A percentile compares a stretch with the other conserved stretches of the same genome.
phyloP scores from a whole-genome alignment of 202 grass and related monocot species.

The Hordeum pubiflorum region DNA sequence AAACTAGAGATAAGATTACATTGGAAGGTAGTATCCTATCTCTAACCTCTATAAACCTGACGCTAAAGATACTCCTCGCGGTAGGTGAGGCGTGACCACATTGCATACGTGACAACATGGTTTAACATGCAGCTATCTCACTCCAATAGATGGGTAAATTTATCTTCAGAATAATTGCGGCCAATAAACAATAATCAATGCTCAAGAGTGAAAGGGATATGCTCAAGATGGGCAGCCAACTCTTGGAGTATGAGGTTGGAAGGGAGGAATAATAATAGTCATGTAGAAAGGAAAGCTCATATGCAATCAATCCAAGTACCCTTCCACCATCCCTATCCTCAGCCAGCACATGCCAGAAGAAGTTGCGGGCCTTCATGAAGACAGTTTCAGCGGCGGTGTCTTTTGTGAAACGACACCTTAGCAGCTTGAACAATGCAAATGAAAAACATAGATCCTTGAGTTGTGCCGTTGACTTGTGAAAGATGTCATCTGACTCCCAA shows the following conservation, averaged over 20 bases:
- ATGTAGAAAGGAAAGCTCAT: not conserved
- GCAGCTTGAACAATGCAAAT: not conserved
- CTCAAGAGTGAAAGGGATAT: not conserved
- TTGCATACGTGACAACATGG: too few relatives aligned
- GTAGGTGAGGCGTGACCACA: too few relatives aligned
- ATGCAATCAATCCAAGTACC: not conserved
- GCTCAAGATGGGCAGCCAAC: not conserved
- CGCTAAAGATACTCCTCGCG: too few relatives aligned
- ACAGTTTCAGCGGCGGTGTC: not conserved
- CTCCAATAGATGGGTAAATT: not conserved
- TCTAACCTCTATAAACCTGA: too few relatives aligned
- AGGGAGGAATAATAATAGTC: not conserved
- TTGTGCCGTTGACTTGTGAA: not conserved
- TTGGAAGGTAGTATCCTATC: too few relatives aligned
- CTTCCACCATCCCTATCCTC: not conserved
- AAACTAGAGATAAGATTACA: too few relatives aligned
- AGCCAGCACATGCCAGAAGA: not conserved
- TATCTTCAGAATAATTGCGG: not conserved
- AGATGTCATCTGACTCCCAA: not conserved
- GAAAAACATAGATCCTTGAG: not conserved
- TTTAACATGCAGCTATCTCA: too few relatives aligned
- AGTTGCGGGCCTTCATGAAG: not conserved
- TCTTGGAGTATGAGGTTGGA: not conserved
- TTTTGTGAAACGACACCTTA: not conserved
- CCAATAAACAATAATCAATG: not conserved